Conservation (phyloP, 371 early-diverging fungal species). For the Mortierella sp. region DNA sequence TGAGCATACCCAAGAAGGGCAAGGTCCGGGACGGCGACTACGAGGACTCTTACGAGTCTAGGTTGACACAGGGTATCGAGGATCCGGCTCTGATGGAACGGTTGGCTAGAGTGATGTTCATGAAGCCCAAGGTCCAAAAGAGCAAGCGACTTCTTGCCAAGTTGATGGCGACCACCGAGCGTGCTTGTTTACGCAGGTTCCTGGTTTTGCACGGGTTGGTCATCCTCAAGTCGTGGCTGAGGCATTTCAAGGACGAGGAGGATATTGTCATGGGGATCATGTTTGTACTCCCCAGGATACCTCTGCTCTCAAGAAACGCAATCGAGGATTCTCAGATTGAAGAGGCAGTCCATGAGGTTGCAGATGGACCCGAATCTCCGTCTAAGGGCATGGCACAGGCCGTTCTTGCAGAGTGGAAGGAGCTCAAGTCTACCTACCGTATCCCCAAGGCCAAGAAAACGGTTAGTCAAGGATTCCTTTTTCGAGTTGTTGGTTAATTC, state of each 20-base stretch:
- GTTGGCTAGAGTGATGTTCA: conserved; percentile 63
- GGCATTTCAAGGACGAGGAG: conserved; percentile 62
- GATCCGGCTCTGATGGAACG: conserved; percentile 68
- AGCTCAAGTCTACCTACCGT: conserved; percentile 71
- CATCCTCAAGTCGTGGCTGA: conserved; percentile 65
- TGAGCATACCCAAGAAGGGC: conserved; percentile 41
- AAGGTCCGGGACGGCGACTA: conserved; percentile 58
- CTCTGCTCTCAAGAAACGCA: conserved; percentile 76
- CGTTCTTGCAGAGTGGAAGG: conserved; percentile 64
- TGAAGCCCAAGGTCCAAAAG: conserved; percentile 56
- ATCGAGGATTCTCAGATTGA: conserved; percentile 76
- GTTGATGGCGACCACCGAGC: conserved; percentile 62
- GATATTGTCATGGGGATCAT: conserved; percentile 62
- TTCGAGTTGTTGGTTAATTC: not conserved
- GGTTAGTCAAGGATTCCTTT: conserved; percentile 1
- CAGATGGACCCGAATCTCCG: conserved; percentile 56
- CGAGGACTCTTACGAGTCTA: conserved; percentile 53
- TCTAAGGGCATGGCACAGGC: conserved; percentile 57
- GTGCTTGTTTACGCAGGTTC: conserved; percentile 62
- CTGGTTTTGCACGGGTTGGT: conserved; percentile 67
- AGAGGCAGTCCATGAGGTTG: conserved; percentile 63
- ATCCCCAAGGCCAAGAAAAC: conserved; percentile 68
- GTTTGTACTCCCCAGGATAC: conserved; percentile 70
- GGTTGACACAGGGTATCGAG: conserved; percentile 51
- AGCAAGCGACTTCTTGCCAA: conserved; percentile 56